Evolutionary conservation across 129 eudicot genomes (phyloP).

Genomic region (Tagetes erecta): DNA sequence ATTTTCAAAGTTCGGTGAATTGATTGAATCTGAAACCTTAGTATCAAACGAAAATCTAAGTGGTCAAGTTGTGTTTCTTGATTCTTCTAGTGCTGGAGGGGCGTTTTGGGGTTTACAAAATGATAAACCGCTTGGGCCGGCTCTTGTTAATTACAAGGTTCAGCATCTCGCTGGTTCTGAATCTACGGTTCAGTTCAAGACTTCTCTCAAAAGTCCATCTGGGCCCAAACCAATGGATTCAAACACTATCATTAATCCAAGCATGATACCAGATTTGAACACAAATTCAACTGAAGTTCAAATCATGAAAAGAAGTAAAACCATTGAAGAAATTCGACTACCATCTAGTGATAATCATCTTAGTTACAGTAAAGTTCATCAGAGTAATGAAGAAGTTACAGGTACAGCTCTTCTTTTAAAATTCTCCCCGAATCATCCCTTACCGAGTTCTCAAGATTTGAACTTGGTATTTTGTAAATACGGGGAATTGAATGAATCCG

Average conservation of each 20-base stretch:
- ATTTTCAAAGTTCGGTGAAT: conserved; percentile 52
- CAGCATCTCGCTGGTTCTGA: conserved; percentile 37
- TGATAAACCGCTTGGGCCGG: conserved; percentile 54
- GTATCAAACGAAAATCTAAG: conserved; percentile 26
- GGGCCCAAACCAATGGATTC: conserved; percentile 29
- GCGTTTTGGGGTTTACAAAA: conserved; percentile 64
- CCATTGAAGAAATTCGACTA: conserved; percentile 37
- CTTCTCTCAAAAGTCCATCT: conserved; percentile 30
- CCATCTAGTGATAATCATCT: conserved; percentile 27
- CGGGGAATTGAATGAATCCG: conserved; percentile 51
- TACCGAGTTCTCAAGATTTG: conserved; percentile 51
- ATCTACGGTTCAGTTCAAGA: conserved; percentile 21
- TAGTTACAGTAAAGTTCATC: conserved; percentile 20
- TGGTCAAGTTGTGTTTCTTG: conserved; percentile 54
- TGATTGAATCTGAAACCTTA: conserved; percentile 54
- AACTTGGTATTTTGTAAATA: conserved; percentile 41
- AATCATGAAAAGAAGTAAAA: conserved; percentile 30
- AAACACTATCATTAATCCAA: conserved; percentile 17
- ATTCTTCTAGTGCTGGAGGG: conserved; percentile 46
- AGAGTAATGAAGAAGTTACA: conserved; percentile 32
- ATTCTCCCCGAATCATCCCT: conserved; percentile 41
- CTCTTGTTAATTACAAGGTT: conserved; percentile 51
- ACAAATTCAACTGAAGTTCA: conserved; percentile 38
- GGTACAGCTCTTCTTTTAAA: conserved; percentile 54
- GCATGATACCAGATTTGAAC: conserved; percentile 54